Evolutionary conservation across 1,139 yeast genomes (phyloP), one percentile per base, ranked within the genome.

Genomic region (Saccharomyces hybrid): DNA sequence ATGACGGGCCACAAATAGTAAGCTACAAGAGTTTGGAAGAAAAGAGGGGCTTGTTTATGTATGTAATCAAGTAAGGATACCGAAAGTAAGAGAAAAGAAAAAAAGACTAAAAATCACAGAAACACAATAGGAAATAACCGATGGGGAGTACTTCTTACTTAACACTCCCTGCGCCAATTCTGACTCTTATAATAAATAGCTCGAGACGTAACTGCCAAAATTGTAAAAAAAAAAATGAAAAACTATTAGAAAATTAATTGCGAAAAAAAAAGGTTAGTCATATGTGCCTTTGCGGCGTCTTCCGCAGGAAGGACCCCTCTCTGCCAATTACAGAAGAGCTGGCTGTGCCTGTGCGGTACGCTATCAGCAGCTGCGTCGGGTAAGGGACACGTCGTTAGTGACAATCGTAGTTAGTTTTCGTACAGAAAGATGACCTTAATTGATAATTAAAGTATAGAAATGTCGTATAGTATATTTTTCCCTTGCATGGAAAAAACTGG

Each of bases 181-280:
- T 38, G 13, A 38, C 44, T 38, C 44, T 38, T 38, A 11, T 9
- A 38, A 38, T 38, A 38, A 38, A 38, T 38, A 38, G 25, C 44
- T 38, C 44, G 25, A 38, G 44, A 38, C 44, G 44, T 19, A 38
- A 8, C 23, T 38, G 25, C n/a, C 44, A 16, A 9, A 38, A 16
- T 23, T 38, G 44, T 23, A 9, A 16, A 38, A 38, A 38, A 38
- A 38, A 38, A 38, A 19, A n/a, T 38, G 44, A 38, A 38, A 38
- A 38, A 38, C 25, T 19, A 16, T 7, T 4, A 9, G 44, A 38
- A 16, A 38, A 38, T 19, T 38, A 38, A 19, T 38, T 19, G 44
- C 44, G 44, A 38, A 38, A 38, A 38, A 38, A 38, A 38, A 38
- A 38, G 44, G 44, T 38, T 38, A 38, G 44, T 38, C 44, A 38